phyloP scores from a whole-genome alignment of 2,329 filamentous ascomycete genomes.

The Aureobasidium namibiae region DNA sequence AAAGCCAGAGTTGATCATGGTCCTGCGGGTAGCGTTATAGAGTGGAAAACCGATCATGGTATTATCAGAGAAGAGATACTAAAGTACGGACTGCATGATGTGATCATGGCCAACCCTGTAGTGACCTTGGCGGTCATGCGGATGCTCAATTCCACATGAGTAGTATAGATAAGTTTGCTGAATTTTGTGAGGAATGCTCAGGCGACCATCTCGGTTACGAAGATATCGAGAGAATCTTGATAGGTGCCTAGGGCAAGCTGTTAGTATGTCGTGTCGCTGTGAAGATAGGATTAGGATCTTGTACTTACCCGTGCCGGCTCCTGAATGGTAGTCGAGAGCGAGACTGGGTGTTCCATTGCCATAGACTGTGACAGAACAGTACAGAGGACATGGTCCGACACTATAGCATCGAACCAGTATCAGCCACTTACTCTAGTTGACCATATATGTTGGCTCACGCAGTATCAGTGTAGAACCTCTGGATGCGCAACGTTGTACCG shows the following conservation, averaged over 20 bases:
- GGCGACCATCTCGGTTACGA: not conserved
- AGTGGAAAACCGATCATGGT: conserved; percentile 40
- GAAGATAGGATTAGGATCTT: too few relatives aligned
- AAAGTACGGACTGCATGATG: conserved; percentile 50
- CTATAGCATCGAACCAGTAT: not conserved
- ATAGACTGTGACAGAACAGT: not conserved
- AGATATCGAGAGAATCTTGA: not conserved
- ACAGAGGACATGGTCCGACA: conserved; percentile 3
- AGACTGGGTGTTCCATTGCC: not conserved
- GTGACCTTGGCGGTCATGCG: conserved; percentile 44
- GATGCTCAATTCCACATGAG: conserved; percentile 24
- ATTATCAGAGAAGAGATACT: conserved; percentile 47
- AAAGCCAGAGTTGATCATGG: conserved; percentile 34
- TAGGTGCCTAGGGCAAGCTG: not conserved
- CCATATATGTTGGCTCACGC: conserved; percentile 16
- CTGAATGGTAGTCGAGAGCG: not conserved
- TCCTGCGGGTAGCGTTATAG: conserved; percentile 42
- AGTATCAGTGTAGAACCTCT: conserved; percentile 18
- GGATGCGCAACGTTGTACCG: conserved; percentile 15
- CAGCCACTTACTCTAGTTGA: not conserved
- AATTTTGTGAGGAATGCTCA: not conserved
- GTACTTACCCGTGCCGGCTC: not conserved
- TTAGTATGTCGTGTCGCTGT: not conserved
- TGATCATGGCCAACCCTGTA: conserved; percentile 50
- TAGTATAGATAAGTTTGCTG: too few relatives aligned